phyloP scores from a whole-genome alignment of 208 protist genomes.

The Kentomonas sorsogonicus region DNA sequence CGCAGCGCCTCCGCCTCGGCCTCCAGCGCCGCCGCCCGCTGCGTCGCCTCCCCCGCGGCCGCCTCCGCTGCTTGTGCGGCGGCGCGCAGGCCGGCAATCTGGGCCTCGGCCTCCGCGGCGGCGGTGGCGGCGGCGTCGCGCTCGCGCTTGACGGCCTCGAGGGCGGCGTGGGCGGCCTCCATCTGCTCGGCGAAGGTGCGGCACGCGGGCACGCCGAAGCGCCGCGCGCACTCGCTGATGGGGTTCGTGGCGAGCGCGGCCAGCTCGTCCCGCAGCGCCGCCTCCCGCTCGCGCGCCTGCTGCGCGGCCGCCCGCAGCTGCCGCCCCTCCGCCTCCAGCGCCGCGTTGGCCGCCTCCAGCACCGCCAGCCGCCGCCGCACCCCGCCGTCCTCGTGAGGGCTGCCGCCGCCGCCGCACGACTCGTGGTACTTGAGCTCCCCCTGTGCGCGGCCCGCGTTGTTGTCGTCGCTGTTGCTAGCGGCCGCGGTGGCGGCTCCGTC shows the following conservation, averaged over 20 bases:
- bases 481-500: too few relatives aligned
- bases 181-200: constrained; percentile 47
- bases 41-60: neutral
- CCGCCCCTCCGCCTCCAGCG: neutral
- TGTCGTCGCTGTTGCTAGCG: too few relatives aligned
- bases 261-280: constrained; percentile 21
- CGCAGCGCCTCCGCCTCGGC: constrained; percentile 8
- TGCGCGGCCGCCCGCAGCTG: neutral
- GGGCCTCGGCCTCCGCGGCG: constrained; percentile 1
- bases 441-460: too few relatives aligned
- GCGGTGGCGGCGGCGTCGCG: constrained; percentile 7
- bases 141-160: constrained; percentile 5
- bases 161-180: constrained; percentile 16
- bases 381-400: too few relatives aligned
- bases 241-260: constrained; percentile 57
- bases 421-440: too few relatives aligned
- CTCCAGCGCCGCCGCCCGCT: constrained; percentile 14
- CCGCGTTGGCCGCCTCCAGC: neutral
- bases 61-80: constrained; percentile 1
- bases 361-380: constrained; percentile 11
- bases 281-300: neutral
- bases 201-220: constrained; percentile 62
- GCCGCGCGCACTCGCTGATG: constrained; percentile 53
- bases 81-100: neutral
- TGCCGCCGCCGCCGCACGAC: too few relatives aligned